Base-by-base conservation (phyloP, 2,329 filamentous ascomycete species). In the Beauveria caledonica region DNA sequence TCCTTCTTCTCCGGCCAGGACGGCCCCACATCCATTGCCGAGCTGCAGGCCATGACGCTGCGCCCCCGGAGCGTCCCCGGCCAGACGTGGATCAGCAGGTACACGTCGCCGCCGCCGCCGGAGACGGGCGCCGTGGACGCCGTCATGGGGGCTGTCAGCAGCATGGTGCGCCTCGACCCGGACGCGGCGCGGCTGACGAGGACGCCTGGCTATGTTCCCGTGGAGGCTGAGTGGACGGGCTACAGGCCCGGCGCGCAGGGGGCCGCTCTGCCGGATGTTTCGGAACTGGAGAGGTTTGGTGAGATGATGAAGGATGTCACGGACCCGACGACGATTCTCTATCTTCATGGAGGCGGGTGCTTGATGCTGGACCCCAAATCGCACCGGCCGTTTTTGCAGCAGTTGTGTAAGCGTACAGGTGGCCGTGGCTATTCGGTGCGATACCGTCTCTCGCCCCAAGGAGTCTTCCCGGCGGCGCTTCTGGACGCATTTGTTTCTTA, bases 201-300 rank as follows among this genome's bases (percentile, higher is more conserved):
- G 17, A 49, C 82, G 62, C 86, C 87, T 1, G 79, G 80, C 0
- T 68, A 85, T 1, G 70, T 74, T 2, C 74, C 82, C 19, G 78
- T 90, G 5, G 83, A 90, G 69, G 87, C 84, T 25, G 89, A 93
- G 70, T 92, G 89, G 89, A 89, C 86, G 3, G 87, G 88, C 0
- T 87, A 87, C 71, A 78, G 89, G 25, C 76, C 80, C 1, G 76
- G 70, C 40, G 88, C 74, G 3, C 68, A 74, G 21, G 74, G 81
- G 2, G 77, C 82, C 19, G 69, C 72, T 5, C 75, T 84, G 63
- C 85, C 85, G 1, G 67, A 73, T 1, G 76, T 88, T 33, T 78
- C 81, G 3, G 87, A 92, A 68, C 73, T 76, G 60, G 80, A 86
- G 60, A 86, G 86, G 68, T 93, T 88, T 68, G 74, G 73, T 52